Conservation (phyloP, 495 filamentous ascomycete species). For the Gamarada debralockiae region DNA sequence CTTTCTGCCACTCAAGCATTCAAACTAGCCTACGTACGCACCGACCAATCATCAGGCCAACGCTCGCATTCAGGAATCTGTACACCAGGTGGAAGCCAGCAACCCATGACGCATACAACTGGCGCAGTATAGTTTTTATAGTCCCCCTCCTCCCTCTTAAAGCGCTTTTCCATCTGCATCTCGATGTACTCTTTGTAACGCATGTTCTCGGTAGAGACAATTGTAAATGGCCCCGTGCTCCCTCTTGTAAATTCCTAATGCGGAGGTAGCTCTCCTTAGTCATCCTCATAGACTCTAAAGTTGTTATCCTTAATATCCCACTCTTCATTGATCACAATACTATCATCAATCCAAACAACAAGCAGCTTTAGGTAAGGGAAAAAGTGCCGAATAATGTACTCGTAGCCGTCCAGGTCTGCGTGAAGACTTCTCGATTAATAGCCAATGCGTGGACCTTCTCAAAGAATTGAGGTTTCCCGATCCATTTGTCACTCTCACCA, state of each 20-base stretch:
- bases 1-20: too few relatives aligned
- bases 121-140: background rate
- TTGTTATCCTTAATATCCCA: background rate
- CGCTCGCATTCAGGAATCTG: conserved; percentile 1
- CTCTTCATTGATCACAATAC: background rate
- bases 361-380: conserved; percentile 1
- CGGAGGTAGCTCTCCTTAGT: background rate
- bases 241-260: background rate
- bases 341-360: conserved; percentile 1
- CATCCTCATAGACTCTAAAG: background rate
- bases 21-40: background rate
- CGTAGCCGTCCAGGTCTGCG: background rate
- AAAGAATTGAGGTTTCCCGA: background rate
- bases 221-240: conserved; percentile 2
- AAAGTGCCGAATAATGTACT: background rate
- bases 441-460: background rate
- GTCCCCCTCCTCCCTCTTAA: conserved; percentile 1
- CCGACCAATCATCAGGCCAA: background rate
- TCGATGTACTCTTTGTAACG: background rate
- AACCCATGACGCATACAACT: background rate
- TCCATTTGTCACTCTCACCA: background rate
- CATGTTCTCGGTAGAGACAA: background rate
- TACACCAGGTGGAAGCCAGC: background rate
- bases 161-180: background rate
- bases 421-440: background rate